These are phyloP conservation scores for Lactarius sanguifluus DNA, from an alignment of 768 basidiomycete species.

Conservation along the genomic window DNA sequence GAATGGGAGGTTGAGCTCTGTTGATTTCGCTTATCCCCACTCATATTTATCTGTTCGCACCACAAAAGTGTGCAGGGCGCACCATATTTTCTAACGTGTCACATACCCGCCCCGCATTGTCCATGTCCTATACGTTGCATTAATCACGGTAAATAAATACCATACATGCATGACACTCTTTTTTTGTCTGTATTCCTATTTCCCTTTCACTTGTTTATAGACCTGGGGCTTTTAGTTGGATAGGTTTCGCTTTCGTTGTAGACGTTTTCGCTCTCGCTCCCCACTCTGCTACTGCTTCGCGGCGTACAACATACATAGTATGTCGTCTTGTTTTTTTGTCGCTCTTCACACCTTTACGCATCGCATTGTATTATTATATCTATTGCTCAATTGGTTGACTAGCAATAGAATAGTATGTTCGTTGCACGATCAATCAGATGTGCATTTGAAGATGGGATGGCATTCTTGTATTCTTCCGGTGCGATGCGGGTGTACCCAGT, in stretches of 20 bases:
- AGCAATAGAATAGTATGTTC: constrained; percentile 16
- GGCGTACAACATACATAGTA: constrained; percentile 9
- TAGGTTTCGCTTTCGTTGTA: constrained; percentile 7
- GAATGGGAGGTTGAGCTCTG: constrained; percentile 81
- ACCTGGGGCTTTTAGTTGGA: constrained; percentile 28
- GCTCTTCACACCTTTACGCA: constrained; percentile 10
- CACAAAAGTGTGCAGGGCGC: constrained; percentile 20
- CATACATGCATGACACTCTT: constrained; percentile 21
- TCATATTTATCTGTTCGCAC: constrained; percentile 22
- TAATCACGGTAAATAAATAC: constrained; percentile 25
- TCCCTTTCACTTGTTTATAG: constrained; percentile 20
- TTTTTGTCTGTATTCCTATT: constrained; percentile 26
- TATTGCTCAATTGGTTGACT: constrained; percentile 24
- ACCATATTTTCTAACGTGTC: constrained; percentile 8
- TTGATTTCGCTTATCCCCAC: constrained; percentile 34
- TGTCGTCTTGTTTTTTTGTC: constrained; percentile 15
- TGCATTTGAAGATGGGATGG: background rate
- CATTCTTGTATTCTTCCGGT: background rate
- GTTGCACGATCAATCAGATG: constrained; percentile 14
- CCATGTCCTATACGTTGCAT: constrained; percentile 18
- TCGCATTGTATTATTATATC: constrained; percentile 27
- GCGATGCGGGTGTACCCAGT: background rate
- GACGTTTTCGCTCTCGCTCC: background rate
- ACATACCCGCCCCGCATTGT: constrained; percentile 17
- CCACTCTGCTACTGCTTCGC: constrained; percentile 8